These are phyloP conservation scores for Trichosporon asahii DNA, from an alignment of 1,284 basidiomycete genomes.

Conservation along the genomic window DNA sequence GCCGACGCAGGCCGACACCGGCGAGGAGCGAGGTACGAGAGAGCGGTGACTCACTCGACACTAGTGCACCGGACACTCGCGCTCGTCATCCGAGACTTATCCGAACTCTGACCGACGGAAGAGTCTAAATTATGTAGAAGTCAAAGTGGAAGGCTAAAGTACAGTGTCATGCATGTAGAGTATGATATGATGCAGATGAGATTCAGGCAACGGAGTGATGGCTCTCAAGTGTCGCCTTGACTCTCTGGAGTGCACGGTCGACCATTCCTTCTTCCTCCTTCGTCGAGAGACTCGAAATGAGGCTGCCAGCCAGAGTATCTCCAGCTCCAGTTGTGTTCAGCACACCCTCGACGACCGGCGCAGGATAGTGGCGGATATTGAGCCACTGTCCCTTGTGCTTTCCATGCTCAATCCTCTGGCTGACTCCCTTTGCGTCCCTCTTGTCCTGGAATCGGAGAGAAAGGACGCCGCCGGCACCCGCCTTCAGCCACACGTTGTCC, in stretches of 20 bases:
- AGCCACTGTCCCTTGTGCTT: slow-evolving; percentile 41
- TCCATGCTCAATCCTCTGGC: slow-evolving; percentile 35
- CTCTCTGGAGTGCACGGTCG: slow-evolving; percentile 31
- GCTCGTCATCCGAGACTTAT: not conserved
- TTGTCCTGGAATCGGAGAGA: slow-evolving; percentile 48
- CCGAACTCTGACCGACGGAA: not conserved
- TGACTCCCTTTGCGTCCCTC: slow-evolving; percentile 50
- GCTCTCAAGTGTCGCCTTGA: slow-evolving; percentile 34
- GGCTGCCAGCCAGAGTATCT: slow-evolving; percentile 76
- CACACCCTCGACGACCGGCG: slow-evolving; percentile 56
- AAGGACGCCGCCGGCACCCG: slow-evolving; percentile 59
- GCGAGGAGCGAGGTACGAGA: not conserved
- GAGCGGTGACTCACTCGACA: not conserved
- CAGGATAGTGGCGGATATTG: slow-evolving; percentile 68
- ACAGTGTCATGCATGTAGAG: not conserved
- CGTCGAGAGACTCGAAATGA: slow-evolving; percentile 52
- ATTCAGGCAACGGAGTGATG: slow-evolving; percentile 36
- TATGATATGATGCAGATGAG: no score
- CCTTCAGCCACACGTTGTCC: slow-evolving; percentile 75
- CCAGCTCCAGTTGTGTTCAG: slow-evolving; percentile 86
- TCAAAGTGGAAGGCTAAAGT: not conserved
- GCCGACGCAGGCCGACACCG: no score
- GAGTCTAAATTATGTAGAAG: no score
- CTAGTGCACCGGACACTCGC: no score
- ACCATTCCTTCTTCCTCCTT: slow-evolving; percentile 30